phyloP scores from a whole-genome alignment of 2,329 filamentous ascomycete species.

The Trichothecium roseum region DNA sequence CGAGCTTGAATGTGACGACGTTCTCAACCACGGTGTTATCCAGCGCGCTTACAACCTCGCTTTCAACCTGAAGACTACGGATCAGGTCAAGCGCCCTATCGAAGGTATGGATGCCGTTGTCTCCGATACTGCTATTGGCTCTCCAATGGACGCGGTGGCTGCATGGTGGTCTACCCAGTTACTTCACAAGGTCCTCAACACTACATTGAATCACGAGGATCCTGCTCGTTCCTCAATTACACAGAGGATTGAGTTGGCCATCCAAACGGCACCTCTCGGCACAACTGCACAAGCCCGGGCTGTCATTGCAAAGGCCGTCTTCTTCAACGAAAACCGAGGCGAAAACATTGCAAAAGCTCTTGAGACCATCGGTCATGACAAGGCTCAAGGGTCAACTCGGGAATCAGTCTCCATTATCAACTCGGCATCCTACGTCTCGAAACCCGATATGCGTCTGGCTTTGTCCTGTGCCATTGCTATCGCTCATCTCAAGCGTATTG shows the following conservation, averaged over 20 bases:
- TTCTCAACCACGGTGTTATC: slow-evolving; percentile 66
- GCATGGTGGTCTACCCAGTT: slow-evolving; percentile 79
- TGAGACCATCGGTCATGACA: slow-evolving; percentile 31
- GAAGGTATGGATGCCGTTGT: slow-evolving; percentile 74
- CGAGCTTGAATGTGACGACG: slow-evolving; percentile 69
- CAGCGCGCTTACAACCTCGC: slow-evolving; percentile 84
- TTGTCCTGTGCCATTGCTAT: slow-evolving; percentile 51
- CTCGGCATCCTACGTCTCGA: slow-evolving; percentile 27
- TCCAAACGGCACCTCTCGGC: slow-evolving; percentile 65
- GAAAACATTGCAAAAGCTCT: slow-evolving; percentile 46
- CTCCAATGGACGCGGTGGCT: slow-evolving; percentile 79
- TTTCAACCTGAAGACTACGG: slow-evolving; percentile 69
- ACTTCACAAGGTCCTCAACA: slow-evolving; percentile 58
- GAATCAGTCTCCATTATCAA: slow-evolving; percentile 32
- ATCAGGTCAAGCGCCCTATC: slow-evolving; percentile 52
- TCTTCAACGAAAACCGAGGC: slow-evolving; percentile 43
- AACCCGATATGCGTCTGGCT: slow-evolving; percentile 44
- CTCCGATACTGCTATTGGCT: slow-evolving; percentile 74
- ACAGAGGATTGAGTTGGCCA: slow-evolving; percentile 55
- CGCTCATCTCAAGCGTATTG: slow-evolving; percentile 41
- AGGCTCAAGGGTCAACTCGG: slow-evolving; percentile 12
- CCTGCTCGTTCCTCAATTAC: too few relatives aligned
- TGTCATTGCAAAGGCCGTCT: slow-evolving; percentile 46
- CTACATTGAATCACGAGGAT: slow-evolving; percentile 37
- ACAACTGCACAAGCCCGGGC: slow-evolving; percentile 59